Conservation (phyloP, 2,329 filamentous ascomycete genomes). For the Kalmusia sp. region DNA sequence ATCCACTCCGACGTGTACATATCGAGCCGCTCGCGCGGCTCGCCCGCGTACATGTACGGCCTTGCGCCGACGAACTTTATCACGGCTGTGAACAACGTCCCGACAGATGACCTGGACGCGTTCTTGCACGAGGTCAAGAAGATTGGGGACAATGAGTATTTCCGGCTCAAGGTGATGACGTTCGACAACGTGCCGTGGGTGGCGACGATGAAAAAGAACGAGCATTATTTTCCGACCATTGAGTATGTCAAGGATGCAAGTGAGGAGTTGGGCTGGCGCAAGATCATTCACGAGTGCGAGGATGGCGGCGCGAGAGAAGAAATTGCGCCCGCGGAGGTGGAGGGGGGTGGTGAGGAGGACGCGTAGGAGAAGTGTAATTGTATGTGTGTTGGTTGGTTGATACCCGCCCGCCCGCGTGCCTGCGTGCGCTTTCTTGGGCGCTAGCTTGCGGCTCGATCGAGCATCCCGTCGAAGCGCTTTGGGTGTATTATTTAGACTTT, state of each 20-base stretch:
- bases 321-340: slow-evolving; percentile 19
- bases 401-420: no score
- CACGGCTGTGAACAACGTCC: slow-evolving; percentile 89
- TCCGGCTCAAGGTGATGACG: slow-evolving; percentile 94
- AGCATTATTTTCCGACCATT: slow-evolving; percentile 84
- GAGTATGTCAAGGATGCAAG: slow-evolving; percentile 67
- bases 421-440: no score
- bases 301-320: slow-evolving; percentile 44
- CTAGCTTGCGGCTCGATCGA: no score
- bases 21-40: slow-evolving; percentile 67
- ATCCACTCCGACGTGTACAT: slow-evolving; percentile 97
- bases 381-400: no score
- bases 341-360: not conserved
- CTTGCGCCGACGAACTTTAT: slow-evolving; percentile 97
- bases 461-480: no score
- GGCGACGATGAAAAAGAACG: slow-evolving; percentile 99
- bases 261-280: slow-evolving; percentile 63
- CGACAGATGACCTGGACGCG: slow-evolving; percentile 79
- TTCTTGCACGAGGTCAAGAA: slow-evolving; percentile 84
- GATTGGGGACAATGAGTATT: slow-evolving; percentile 97
- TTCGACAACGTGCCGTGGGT: slow-evolving; percentile 99
- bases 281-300: slow-evolving; percentile 62
- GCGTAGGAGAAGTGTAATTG: not conserved
- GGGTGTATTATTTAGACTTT: no score
- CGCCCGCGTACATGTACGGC: slow-evolving; percentile 66